Percentiles rank a stretch among this genome's conserved stretches.
Evolutionary conservation across 106 monocot genomes (phyloP).

Genomic region (Apostasia shenzhenica): DNA sequence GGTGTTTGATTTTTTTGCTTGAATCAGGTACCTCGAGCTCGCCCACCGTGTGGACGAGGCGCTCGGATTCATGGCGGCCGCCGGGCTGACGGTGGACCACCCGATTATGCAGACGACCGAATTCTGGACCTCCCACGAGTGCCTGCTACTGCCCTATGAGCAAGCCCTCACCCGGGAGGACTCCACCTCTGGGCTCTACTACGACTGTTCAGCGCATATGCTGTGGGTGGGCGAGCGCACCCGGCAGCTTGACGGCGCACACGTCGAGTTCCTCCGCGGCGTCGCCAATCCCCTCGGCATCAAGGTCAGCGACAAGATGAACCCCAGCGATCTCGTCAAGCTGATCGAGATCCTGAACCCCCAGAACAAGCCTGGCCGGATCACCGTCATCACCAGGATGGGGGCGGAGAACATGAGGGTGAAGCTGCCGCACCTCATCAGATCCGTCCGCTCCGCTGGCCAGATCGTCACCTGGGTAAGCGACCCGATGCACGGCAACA

Average conservation of each 20-base stretch:
- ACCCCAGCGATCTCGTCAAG: conserved; percentile 67
- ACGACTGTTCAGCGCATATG: conserved; percentile 78
- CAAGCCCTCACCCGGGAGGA: conserved; percentile 68
- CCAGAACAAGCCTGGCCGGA: conserved; percentile 65
- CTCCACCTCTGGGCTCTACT: conserved; percentile 62
- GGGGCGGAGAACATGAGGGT: conserved; percentile 68
- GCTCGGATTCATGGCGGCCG: conserved; percentile 66
- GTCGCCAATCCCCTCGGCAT: conserved; percentile 64
- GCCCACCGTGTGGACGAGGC: conserved; percentile 76
- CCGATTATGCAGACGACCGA: conserved; percentile 72
- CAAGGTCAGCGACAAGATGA: conserved; percentile 87
- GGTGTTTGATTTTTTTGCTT: conserved; percentile 11
- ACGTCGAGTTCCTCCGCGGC: conserved; percentile 65
- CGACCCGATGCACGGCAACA: conserved; percentile 72
- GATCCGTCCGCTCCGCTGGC: conserved; percentile 48
- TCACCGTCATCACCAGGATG: conserved; percentile 59
- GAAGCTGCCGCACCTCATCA: conserved; percentile 51
- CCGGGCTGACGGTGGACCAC: conserved; percentile 60
- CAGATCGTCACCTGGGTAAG: conserved; percentile 83
- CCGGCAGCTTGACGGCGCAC: conserved; percentile 59
- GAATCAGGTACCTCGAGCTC: conserved; percentile 55
- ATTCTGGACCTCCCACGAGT: conserved; percentile 83
- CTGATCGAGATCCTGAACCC: conserved; percentile 74
- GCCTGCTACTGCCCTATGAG: conserved; percentile 81
- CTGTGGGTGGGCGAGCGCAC: conserved; percentile 69